These are phyloP conservation scores for Nicotiana paniculata DNA, from an alignment of 257 asterid species.

Conservation along the genomic window DNA sequence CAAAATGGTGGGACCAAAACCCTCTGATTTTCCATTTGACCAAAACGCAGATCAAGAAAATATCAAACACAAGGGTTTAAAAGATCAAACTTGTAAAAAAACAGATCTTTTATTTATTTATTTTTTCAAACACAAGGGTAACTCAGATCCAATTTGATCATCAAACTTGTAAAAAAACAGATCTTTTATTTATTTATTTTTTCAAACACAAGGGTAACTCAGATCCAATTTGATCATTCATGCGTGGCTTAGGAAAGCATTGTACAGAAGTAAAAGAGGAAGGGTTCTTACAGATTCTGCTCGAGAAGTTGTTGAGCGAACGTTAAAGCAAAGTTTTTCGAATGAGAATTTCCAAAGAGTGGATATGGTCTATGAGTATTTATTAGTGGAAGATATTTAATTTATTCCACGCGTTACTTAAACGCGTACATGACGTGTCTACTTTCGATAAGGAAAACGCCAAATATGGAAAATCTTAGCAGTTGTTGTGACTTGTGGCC, in stretches of 20 bases:
- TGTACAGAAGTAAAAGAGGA: neutral
- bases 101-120: too few species aligned
- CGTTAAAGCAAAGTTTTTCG: neutral
- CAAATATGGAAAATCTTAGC: neutral
- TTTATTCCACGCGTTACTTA: slow-evolving; percentile 44
- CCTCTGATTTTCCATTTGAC: neutral
- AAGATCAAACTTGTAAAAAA: too few species aligned
- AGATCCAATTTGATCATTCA: neutral
- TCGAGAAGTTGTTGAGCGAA: neutral
- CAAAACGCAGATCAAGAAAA: neutral
- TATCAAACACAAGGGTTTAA: neutral
- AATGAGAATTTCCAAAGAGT: neutral
- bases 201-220: neutral
- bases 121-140: neutral
- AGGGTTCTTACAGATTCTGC: neutral
- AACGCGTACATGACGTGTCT: slow-evolving; percentile 55
- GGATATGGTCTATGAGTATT: neutral
- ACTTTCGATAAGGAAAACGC: neutral
- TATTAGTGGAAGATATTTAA: neutral
- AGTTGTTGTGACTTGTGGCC: neutral
- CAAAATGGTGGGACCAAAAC: neutral
- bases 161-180: too few species aligned
- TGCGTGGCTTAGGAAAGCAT: neutral
- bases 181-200: too few species aligned
- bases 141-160: neutral